phyloP scores from a whole-genome alignment of 129 eudicot genomes.

The Ambrosia trifida region DNA sequence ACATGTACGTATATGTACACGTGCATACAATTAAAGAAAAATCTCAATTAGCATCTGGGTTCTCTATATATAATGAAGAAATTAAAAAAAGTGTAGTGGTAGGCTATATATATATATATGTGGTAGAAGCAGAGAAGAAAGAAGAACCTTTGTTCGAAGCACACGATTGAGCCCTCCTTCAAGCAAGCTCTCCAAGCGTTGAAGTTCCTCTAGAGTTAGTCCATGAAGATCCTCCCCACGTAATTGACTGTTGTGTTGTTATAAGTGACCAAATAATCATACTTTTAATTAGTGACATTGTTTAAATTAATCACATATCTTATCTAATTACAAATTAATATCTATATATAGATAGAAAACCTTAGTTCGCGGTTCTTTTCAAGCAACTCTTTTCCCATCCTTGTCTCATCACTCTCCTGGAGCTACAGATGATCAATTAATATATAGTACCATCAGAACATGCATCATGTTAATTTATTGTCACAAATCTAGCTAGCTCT shows the following conservation, averaged over 20 bases:
- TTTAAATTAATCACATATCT: not conserved
- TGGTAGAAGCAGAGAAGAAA: not conserved
- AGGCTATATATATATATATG: no score
- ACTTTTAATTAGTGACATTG: not conserved
- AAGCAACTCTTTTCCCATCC: conserved; percentile 46
- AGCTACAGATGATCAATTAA: no score
- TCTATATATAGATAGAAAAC: conserved; percentile 7
- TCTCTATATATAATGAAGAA: no score
- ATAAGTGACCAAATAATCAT: conserved; percentile 7
- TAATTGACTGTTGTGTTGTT: conserved; percentile 56
- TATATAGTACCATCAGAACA: no score
- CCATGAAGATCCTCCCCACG: conserved; percentile 69
- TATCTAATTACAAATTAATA: not conserved
- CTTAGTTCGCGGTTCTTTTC: conserved; percentile 53
- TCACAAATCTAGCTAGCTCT: not conserved
- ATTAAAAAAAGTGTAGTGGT: no score
- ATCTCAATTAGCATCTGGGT: no score
- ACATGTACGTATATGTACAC: no score
- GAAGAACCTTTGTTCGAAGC: conserved; percentile 46
- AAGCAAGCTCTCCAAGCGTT: conserved; percentile 51
- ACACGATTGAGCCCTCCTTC: conserved; percentile 58
- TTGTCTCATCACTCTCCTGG: conserved; percentile 38
- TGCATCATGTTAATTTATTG: no score
- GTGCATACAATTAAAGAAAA: no score
- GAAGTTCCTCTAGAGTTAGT: conserved; percentile 55